Evolutionary conservation across 345 rosid genomes (phyloP).

Genomic region (Corchorus capsularis): DNA sequence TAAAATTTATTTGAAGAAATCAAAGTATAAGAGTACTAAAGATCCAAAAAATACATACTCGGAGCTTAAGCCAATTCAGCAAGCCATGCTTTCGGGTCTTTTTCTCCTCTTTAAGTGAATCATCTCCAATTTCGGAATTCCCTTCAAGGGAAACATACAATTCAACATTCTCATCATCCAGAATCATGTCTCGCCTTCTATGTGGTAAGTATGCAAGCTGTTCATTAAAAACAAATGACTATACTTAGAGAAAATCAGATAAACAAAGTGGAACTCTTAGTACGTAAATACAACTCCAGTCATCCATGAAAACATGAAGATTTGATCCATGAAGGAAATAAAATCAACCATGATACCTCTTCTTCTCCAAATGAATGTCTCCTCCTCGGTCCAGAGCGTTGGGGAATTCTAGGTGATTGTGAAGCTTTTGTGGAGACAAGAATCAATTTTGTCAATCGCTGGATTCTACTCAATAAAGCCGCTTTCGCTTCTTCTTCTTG

Average conservation of each 20-base stretch:
- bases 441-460: constrained; percentile 87
- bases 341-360: constrained; percentile 59
- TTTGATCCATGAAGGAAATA: constrained; percentile 10
- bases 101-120: constrained; percentile 72
- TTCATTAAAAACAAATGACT: constrained; percentile 26
- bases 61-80: constrained; percentile 93
- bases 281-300: neutral
- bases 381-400: constrained; percentile 77
- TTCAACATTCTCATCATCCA: constrained; percentile 90
- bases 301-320: constrained; percentile 8
- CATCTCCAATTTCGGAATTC: constrained; percentile 59
- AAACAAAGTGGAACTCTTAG: constrained; percentile 24
- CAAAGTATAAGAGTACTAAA: constrained; percentile 19
- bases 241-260: constrained; percentile 30
- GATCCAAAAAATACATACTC: constrained; percentile 47
- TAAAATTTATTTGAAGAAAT: neutral
- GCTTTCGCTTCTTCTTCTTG: constrained; percentile 99
- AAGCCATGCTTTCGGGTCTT: constrained; percentile 84
- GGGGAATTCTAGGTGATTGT: constrained; percentile 70
- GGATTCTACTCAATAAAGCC: constrained; percentile 94
- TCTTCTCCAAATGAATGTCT: constrained; percentile 99
- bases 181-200: constrained; percentile 86
- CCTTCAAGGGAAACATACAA: constrained; percentile 74
- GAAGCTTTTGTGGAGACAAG: constrained; percentile 91
- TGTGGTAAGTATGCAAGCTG: constrained; percentile 98